Evolutionary conservation across 352 stramenopile genomes (phyloP).

Genomic region (Halophytophthora batemanensis): DNA sequence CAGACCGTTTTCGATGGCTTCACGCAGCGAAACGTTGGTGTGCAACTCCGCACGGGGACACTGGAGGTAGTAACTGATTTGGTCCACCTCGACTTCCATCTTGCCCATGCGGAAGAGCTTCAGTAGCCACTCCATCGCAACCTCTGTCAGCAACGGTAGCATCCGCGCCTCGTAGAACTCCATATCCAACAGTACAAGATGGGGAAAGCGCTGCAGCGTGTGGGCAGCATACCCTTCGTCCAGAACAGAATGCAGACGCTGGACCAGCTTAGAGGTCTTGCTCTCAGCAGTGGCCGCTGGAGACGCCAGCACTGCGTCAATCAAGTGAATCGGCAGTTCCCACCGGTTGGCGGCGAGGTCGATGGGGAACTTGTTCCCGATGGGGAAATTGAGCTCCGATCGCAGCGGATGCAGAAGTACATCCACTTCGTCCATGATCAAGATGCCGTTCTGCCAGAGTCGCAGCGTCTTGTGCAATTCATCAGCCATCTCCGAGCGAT

Average conservation of each 20-base stretch:
- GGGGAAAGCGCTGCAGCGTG: slow-evolving; percentile 95
- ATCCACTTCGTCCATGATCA: slow-evolving; percentile 94
- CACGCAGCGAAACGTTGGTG: slow-evolving; percentile 73
- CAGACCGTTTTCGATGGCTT: slow-evolving; percentile 70
- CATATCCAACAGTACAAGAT: slow-evolving; percentile 97
- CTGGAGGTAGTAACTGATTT: slow-evolving; percentile 66
- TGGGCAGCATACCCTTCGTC: slow-evolving; percentile 91
- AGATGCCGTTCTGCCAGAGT: slow-evolving; percentile 92
- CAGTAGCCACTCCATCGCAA: slow-evolving; percentile 79
- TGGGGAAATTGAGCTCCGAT: slow-evolving; percentile 91
- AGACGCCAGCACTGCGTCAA: slow-evolving; percentile 91
- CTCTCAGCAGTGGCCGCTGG: slow-evolving; percentile 6
- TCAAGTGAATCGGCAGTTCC: slow-evolving; percentile 91
- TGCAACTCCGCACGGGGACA: slow-evolving; percentile 56
- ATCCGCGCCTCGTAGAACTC: slow-evolving; percentile 95
- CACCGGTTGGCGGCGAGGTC: slow-evolving; percentile 89
- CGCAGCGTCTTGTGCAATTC: slow-evolving; percentile 84
- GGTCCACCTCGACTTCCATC: slow-evolving; percentile 86
- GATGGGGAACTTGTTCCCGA: slow-evolving; percentile 91
- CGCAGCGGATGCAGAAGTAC: slow-evolving; percentile 89
- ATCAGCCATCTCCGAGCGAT: slow-evolving; percentile 88
- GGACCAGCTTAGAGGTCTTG: slow-evolving; percentile 22
- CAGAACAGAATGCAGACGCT: slow-evolving; percentile 88
- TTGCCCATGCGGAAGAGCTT: slow-evolving; percentile 92
- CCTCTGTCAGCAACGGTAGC: slow-evolving; percentile 91